Evolutionary conservation across 148 eudicot species (phyloP).

Genomic region (Hydrangea macrophylla): DNA sequence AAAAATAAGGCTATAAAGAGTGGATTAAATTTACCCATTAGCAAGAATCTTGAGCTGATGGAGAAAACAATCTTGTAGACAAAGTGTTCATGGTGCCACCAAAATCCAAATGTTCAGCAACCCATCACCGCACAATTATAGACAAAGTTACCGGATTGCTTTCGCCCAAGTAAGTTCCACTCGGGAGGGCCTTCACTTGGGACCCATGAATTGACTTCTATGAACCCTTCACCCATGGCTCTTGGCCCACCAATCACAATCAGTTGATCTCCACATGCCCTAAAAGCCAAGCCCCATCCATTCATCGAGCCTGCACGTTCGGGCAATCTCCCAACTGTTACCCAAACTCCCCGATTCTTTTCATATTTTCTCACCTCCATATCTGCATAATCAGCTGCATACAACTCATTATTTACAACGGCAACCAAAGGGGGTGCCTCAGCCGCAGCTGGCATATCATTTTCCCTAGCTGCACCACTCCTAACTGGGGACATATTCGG

Average conservation of each 20-base stretch:
- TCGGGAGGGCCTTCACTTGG: conserved; percentile 63
- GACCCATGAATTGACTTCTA: conserved; percentile 81
- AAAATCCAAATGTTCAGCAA: conserved; percentile 46
- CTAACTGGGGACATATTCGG: conserved; percentile 77
- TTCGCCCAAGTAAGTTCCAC: conserved; percentile 65
- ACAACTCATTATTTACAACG: conserved; percentile 72
- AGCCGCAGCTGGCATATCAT: conserved; percentile 43
- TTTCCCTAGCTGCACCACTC: conserved; percentile 29
- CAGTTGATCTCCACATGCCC: conserved; percentile 77
- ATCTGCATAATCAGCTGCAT: conserved; percentile 78
- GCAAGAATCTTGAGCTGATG: conserved; percentile 35
- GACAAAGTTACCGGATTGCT: conserved; percentile 74
- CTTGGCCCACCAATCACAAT: conserved; percentile 82
- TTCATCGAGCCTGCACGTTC: conserved; percentile 73
- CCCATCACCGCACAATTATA: conserved; percentile 98
- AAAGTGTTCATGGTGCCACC: conserved; percentile 8
- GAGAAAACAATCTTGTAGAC: conserved; percentile 25
- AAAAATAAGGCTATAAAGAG: conserved; percentile 8
- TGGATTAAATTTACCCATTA: conserved; percentile 45
- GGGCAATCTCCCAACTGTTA: conserved; percentile 66
- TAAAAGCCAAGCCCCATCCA: conserved; percentile 93
- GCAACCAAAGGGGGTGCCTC: conserved; percentile 91
- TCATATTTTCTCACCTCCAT: conserved; percentile 66
- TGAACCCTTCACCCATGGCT: conserved; percentile 43
- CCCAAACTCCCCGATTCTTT: conserved; percentile 52